Percentiles rank a stretch among this genome's conserved stretches.
These are phyloP conservation scores for Trichoderma gracile DNA, from an alignment of 2,329 filamentous ascomycete genomes.

Conservation along the genomic window DNA sequence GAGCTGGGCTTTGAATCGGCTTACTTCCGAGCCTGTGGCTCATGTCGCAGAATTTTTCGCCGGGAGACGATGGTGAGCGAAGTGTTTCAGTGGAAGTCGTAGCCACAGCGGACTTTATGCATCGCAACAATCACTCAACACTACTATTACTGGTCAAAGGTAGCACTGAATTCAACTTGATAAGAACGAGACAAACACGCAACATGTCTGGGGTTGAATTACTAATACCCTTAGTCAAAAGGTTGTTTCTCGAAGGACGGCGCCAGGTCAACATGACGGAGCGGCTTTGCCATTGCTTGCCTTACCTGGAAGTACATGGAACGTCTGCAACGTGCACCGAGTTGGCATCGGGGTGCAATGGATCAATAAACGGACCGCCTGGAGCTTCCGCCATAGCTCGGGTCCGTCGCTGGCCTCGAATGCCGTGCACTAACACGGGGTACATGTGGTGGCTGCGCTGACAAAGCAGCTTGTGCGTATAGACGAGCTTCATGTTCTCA, in stretches of 20 bases:
- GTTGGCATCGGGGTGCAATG: not conserved
- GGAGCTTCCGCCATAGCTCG: not conserved
- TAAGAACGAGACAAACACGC: too few species aligned
- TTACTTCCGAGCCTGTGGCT: conserved; percentile 10
- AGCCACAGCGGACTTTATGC: too few species aligned
- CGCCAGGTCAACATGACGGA: not conserved
- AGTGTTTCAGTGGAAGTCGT: too few species aligned
- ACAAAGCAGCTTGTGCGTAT: conserved; percentile 1
- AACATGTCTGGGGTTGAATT: not conserved
- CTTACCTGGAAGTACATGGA: too few species aligned
- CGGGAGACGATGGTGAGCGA: too few species aligned
- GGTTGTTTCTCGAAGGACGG: not conserved
- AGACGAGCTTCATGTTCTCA: too few species aligned
- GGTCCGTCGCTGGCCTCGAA: not conserved
- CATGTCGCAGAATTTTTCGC: not conserved
- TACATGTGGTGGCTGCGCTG: not conserved
- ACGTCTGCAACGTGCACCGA: too few species aligned
- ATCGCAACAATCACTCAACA: too few species aligned
- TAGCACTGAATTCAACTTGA: too few species aligned
- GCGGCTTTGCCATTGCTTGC: not conserved
- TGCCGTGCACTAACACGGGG: conserved; percentile 17
- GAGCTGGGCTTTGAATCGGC: not conserved
- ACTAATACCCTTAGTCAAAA: not conserved
- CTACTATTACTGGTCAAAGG: too few species aligned
- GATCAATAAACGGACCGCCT: conserved; percentile 15